Percentiles rank a stretch among this genome's conserved stretches.
phyloP scores from a whole-genome alignment of 164 flowering plant genomes.

The Umbellularia californica region DNA sequence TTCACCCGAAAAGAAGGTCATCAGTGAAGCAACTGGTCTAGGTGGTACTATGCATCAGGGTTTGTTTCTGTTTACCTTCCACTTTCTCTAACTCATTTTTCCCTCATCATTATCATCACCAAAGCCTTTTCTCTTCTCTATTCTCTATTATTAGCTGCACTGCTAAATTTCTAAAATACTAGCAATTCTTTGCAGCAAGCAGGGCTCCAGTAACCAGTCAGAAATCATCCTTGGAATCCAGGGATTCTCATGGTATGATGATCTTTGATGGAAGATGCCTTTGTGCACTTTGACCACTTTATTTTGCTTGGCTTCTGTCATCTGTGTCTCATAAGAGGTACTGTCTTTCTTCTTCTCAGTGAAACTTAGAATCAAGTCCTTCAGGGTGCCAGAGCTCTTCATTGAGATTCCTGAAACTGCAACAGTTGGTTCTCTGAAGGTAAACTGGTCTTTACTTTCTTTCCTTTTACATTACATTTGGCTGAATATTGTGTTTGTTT shows the following conservation, averaged over 20 bases:
- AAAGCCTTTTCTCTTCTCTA: background rate
- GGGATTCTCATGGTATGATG: constrained; percentile 72
- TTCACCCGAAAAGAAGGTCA: constrained; percentile 35
- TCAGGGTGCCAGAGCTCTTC: constrained; percentile 89
- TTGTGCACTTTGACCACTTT: constrained; percentile 15
- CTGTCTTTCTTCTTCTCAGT: constrained; percentile 51
- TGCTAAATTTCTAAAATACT: background rate
- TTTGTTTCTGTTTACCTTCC: constrained; percentile 9
- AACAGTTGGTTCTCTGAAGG: constrained; percentile 94
- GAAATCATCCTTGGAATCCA: constrained; percentile 34
- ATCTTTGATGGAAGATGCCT: constrained; percentile 5
- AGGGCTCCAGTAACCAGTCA: constrained; percentile 40
- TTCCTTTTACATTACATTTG: too few relatives aligned
- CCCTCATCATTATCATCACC: background rate
- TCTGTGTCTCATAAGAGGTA: background rate
- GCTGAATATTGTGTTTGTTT: background rate
- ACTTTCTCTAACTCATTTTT: too few relatives aligned
- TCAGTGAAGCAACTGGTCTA: constrained; percentile 23
- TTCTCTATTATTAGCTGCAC: background rate
- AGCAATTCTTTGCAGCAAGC: constrained; percentile 31
- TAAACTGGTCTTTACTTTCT: constrained; percentile 17
- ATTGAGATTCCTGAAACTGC: constrained; percentile 91
- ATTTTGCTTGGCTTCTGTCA: constrained; percentile 6
- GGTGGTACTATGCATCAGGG: constrained; percentile 35
- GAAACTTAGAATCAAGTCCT: constrained; percentile 90